Conservation (phyloP, 179 eudicot species). For the Beta macrorhiza region DNA sequence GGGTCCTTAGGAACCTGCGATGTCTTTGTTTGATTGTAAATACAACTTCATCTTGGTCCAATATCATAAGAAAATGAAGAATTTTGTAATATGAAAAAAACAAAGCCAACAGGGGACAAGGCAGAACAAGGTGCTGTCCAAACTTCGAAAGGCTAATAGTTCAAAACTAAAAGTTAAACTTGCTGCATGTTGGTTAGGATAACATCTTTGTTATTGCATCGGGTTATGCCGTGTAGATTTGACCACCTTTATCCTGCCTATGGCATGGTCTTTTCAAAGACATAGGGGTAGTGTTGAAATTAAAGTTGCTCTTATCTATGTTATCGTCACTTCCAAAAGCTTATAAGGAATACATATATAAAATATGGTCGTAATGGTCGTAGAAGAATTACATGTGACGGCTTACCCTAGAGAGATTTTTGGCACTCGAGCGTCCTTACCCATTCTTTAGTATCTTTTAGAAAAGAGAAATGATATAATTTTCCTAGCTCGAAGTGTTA, state of each 20-base stretch:
- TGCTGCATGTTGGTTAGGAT: not conserved
- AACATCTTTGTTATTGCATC: not conserved
- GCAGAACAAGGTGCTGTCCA: not conserved
- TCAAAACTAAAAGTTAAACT: not conserved
- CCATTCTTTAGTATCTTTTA: too few relatives aligned
- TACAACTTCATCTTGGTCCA: not conserved
- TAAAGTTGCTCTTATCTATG: too few relatives aligned
- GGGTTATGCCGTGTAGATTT: too few relatives aligned
- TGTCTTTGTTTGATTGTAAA: not conserved
- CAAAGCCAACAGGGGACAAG: not conserved
- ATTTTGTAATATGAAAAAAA: not conserved
- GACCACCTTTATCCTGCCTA: not conserved
- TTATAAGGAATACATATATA: too few relatives aligned
- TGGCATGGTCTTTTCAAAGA: not conserved
- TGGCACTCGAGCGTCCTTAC: too few relatives aligned
- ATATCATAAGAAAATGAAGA: not conserved
- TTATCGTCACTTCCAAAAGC: too few relatives aligned
- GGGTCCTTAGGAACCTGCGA: not conserved
- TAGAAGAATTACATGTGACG: too few relatives aligned
- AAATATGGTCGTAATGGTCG: too few relatives aligned
- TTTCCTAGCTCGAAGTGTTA: too few relatives aligned
- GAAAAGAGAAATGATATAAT: too few relatives aligned
- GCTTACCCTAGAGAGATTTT: too few relatives aligned
- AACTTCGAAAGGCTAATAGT: not conserved
- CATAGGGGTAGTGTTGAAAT: too few relatives aligned